Evolutionary conservation across 306 rosid genomes (phyloP).

Genomic region (Trifolium fragiferum): DNA sequence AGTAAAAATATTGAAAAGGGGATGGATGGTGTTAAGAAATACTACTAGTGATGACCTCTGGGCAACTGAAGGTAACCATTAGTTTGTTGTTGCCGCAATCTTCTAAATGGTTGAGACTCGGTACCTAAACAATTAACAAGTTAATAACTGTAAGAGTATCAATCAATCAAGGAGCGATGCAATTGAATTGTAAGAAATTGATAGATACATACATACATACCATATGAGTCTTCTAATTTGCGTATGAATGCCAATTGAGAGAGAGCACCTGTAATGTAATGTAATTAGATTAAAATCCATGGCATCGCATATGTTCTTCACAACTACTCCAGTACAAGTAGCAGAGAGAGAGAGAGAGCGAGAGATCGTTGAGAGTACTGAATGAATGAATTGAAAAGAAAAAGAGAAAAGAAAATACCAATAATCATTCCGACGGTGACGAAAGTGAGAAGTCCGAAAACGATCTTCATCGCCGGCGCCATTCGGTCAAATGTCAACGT

Average conservation of each 20-base stretch:
- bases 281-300: too few species aligned
- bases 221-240: constrained; percentile 82
- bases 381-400: too few species aligned
- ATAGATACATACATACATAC: constrained; percentile 56
- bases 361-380: too few species aligned
- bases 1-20: too few species aligned
- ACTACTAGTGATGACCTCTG: constrained; percentile 51
- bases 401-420: constrained; percentile 38
- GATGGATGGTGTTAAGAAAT: too few species aligned
- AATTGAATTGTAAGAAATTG: too few species aligned
- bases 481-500: constrained; percentile 33
- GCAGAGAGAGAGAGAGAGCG: too few species aligned
- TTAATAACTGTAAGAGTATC: too few species aligned
- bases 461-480: constrained; percentile 75
- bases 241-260: constrained; percentile 88
- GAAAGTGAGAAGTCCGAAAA: constrained; percentile 85
- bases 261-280: constrained; percentile 71
- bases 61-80: constrained; percentile 64
- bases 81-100: constrained; percentile 48
- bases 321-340: too few species aligned
- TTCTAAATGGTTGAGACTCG: constrained; percentile 56
- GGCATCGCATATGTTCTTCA: too few species aligned
- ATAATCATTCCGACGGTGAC: constrained; percentile 95
- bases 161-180: too few species aligned
- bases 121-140: constrained; percentile 38